phyloP scores from a whole-genome alignment of 768 basidiomycete species.

The Termitomyces eurrhizus region DNA sequence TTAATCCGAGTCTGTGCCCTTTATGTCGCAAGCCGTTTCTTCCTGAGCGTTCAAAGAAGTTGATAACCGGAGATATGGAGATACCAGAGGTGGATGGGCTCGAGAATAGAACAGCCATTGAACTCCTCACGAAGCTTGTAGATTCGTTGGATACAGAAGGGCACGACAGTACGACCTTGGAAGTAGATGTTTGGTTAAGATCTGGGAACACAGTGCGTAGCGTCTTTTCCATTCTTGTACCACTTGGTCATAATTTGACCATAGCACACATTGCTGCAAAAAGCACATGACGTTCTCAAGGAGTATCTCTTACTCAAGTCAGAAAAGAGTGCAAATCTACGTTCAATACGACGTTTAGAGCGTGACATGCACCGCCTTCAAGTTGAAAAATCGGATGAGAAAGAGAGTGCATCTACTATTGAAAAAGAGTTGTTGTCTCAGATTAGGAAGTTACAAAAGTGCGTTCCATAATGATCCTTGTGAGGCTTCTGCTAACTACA shows the following conservation, averaged over 20 bases:
- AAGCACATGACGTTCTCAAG: constrained; percentile 32
- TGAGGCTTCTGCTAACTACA: neutral
- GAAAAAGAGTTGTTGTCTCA: constrained; percentile 31
- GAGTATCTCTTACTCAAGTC: constrained; percentile 35
- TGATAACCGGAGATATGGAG: constrained; percentile 25
- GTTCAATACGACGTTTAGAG: constrained; percentile 28
- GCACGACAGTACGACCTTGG: constrained; percentile 29
- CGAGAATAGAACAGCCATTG: constrained; percentile 31
- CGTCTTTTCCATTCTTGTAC: constrained; percentile 9
- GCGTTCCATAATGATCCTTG: constrained; percentile 15
- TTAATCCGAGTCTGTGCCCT: constrained; percentile 16
- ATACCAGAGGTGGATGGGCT: constrained; percentile 26
- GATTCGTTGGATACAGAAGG: constrained; percentile 36
- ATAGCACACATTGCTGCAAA: constrained; percentile 25
- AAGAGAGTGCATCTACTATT: constrained; percentile 29
- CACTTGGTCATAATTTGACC: neutral
- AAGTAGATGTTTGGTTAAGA: constrained; percentile 54
- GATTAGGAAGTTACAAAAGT: constrained; percentile 29
- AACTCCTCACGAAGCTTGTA: constrained; percentile 33
- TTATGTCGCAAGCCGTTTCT: constrained; percentile 17
- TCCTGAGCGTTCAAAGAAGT: constrained; percentile 18
- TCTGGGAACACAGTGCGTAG: constrained; percentile 35
- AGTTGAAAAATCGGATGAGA: constrained; percentile 26
- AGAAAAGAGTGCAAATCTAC: constrained; percentile 26
- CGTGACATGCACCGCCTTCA: constrained; percentile 26